phyloP scores from a whole-genome alignment of 345 rosid genomes.

The Lumnitzera littorea region DNA sequence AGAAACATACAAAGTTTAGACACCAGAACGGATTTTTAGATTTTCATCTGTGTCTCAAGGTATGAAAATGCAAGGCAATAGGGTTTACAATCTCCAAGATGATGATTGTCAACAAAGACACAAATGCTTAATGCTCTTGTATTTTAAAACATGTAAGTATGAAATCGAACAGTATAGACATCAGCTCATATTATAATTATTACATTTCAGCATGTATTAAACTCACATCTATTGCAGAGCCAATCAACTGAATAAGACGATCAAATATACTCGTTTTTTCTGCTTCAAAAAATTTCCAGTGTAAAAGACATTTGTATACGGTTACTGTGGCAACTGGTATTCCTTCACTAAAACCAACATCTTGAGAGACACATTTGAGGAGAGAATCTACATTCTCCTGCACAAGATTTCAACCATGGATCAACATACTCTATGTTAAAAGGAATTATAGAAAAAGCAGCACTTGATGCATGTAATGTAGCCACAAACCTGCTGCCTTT shows the following conservation, averaged over 20 bases:
- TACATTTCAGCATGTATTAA: background rate
- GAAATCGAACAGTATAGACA: too few species aligned
- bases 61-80: too few species aligned
- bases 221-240: conserved; percentile 81
- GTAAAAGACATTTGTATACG: conserved; percentile 83
- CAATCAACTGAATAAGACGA: conserved; percentile 82
- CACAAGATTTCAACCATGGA: conserved; percentile 10
- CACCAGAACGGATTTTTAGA: too few species aligned
- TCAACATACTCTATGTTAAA: background rate
- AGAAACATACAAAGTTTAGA: too few species aligned
- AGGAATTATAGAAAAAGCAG: background rate
- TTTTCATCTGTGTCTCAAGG: too few species aligned
- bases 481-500: conserved; percentile 64
- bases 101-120: too few species aligned
- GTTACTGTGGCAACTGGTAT: conserved; percentile 83
- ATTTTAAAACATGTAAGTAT: too few species aligned
- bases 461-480: background rate
- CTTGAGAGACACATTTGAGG: conserved; percentile 44
- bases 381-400: conserved; percentile 78
- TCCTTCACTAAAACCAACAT: conserved; percentile 70
- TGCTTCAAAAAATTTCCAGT: conserved; percentile 85
- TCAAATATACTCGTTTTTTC: conserved; percentile 92
- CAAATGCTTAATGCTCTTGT: too few species aligned
- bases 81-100: too few species aligned
- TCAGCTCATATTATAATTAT: too few species aligned